Base-by-base conservation (phyloP, 768 basidiomycete species). In the Rhizopogon vesiculosus region DNA sequence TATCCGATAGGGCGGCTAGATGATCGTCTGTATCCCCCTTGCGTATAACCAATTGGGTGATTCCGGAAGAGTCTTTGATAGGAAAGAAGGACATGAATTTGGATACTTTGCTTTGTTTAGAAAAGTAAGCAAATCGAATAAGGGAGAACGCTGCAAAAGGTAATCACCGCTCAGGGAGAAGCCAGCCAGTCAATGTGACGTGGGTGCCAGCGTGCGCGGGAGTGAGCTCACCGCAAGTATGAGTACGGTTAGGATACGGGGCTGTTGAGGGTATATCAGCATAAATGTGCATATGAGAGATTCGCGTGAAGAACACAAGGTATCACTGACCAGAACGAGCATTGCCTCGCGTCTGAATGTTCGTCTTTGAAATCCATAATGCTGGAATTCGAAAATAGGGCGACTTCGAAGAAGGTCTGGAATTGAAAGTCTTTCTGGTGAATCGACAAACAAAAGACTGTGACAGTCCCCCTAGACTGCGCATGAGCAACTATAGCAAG, bases 1-100 rank as follows among this genome's bases (percentile, higher is more conserved):
- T 74, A 40, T 75, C 71, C 51, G 84, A 78, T 59, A 94, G 80
- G 40, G 69, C 59, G 22, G 74, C 66, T 49, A 80, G 68, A 56
- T 66, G 38, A 64, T 61, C 54, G 61, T 56, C 57, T 59, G 61
- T 55, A 64, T 62, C 61, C 45, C 40, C 51, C 59, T 74, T 64
- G 61, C 82, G 79, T 43, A 83, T 78, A 66, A 92, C 79, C 56
- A 98, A 85, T 71, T 98, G 94, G 3, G 87, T 82, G 0, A 78
- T 82, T 38, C 91, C 90, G 60, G 79, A 78, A 42, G 85, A 78
- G 70, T 95, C 93, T 64, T 83, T 88, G 67, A 97, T 80, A 33
- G 86, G 86, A 74, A 89, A 92, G 76, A 98, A 98, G 55, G 89
- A 89, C 62, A 93, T 73, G 50, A 70, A 72, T 70, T 83, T 86